A percentile compares a stretch with the other conserved stretches of the same genome.
These are phyloP conservation scores for Iberis amara DNA, from an alignment of 441 rosid species.

Conservation along the genomic window DNA sequence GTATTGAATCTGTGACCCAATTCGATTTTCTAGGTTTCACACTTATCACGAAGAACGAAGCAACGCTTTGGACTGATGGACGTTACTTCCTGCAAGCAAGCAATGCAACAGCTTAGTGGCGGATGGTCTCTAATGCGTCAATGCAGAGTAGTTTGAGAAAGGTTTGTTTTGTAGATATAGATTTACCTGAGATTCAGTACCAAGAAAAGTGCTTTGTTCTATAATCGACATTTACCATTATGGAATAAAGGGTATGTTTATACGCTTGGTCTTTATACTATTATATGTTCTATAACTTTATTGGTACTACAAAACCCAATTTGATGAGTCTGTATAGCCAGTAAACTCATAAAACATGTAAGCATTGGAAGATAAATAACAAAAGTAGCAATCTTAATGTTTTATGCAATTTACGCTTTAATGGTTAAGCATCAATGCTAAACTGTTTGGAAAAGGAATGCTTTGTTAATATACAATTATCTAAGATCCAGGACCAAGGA, in stretches of 20 bases:
- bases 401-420: conserved; percentile 2
- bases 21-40: no score
- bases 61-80: no score
- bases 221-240: conserved; percentile 73
- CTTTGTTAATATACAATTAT: no score
- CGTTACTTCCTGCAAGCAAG: no score
- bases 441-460: neutral
- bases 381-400: conserved; percentile 1
- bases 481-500: conserved; percentile 2
- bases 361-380: neutral
- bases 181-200: no score
- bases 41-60: no score
- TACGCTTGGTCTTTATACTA: neutral
- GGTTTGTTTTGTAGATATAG: no score
- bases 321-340: neutral
- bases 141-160: no score
- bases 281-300: neutral
- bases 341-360: neutral
- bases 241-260: conserved; percentile 66
- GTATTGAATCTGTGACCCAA: no score
- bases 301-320: neutral
- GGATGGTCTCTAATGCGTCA: no score
- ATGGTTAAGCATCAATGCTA: conserved; percentile 2
- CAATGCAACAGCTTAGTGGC: no score
- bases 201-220: no score